phyloP scores from a whole-genome alignment of 805 yeast species.

The Saccharomycopsis sp. region DNA sequence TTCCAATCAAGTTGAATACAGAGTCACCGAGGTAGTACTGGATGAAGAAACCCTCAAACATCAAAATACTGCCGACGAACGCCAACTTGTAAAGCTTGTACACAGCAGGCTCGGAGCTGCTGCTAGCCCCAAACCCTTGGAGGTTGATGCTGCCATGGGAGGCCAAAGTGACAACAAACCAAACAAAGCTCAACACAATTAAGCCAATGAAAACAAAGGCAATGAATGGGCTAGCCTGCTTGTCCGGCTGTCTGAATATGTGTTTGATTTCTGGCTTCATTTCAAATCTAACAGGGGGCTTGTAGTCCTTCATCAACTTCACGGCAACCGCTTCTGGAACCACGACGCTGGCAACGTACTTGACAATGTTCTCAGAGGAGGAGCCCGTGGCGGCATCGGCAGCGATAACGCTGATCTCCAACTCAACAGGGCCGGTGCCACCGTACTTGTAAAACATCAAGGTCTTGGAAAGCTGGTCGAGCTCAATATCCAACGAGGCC shows the following conservation, averaged over 20 bases:
- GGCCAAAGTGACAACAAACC: slow-evolving; percentile 11
- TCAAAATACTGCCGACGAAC: slow-evolving; percentile 39
- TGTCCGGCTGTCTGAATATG: slow-evolving; percentile 15
- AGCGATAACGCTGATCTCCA: slow-evolving; percentile 9
- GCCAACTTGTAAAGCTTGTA: slow-evolving; percentile 31
- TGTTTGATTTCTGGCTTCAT: slow-evolving; percentile 18
- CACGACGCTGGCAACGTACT: slow-evolving; percentile 6
- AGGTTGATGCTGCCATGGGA: slow-evolving; percentile 18
- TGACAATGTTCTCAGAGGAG: background rate
- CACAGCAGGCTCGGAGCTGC: slow-evolving; percentile 27
- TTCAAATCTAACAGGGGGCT: slow-evolving; percentile 9
- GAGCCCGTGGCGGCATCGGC: slow-evolving; percentile 9
- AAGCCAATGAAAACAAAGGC: slow-evolving; percentile 13
- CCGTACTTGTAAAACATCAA: background rate
- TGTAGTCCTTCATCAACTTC: slow-evolving; percentile 2
- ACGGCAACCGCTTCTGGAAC: background rate
- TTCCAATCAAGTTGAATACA: slow-evolving; percentile 49
- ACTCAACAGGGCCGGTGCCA: background rate
- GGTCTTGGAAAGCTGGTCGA: slow-evolving; percentile 9
- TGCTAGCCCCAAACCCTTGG: slow-evolving; percentile 31
- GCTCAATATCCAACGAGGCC: slow-evolving; percentile 3
- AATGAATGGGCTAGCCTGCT: slow-evolving; percentile 15
- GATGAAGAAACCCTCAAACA: slow-evolving; percentile 45
- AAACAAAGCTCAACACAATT: slow-evolving; percentile 9
- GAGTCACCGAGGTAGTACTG: slow-evolving; percentile 51